Evolutionary conservation across 179 eudicot genomes (phyloP).

Genomic region (Spinacia oleracea): DNA sequence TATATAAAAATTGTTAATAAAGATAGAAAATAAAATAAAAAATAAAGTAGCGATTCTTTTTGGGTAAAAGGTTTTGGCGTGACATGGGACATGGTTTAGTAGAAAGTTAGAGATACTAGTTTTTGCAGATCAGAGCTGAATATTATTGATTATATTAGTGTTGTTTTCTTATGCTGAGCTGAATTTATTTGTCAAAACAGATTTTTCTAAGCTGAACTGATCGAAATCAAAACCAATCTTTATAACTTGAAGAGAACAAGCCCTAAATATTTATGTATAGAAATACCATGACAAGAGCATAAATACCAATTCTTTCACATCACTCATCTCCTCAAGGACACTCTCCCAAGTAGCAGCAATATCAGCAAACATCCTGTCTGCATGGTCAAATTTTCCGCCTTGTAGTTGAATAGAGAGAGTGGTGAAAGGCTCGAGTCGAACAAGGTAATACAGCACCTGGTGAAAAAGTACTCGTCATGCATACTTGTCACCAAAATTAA

Average conservation of each 20-base stretch:
- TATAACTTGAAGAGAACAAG: neutral
- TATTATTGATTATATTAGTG: neutral
- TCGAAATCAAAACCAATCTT: neutral
- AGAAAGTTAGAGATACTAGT: too few species aligned
- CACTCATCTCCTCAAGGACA: conserved; percentile 97
- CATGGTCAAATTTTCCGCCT: conserved; percentile 98
- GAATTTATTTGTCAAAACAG: neutral
- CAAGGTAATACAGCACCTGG: conserved; percentile 92
- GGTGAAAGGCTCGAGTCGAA: conserved; percentile 96
- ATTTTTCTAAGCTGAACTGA: neutral
- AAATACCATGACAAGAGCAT: neutral
- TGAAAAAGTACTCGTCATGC: conserved; percentile 30
- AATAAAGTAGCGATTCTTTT: too few species aligned
- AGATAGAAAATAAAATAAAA: too few species aligned
- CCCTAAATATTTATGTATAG: neutral
- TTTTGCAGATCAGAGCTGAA: neutral
- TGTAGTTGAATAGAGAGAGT: conserved; percentile 90
- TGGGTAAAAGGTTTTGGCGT: too few species aligned
- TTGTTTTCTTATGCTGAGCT: too few species aligned
- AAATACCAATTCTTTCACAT: conserved; percentile 95
- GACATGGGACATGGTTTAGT: too few species aligned
- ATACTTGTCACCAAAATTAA: neutral
- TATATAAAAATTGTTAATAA: too few species aligned
- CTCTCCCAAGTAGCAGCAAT: conserved; percentile 94
- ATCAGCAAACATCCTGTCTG: conserved; percentile 96